These are phyloP conservation scores for Calonectria pteridis DNA, from an alignment of 2,329 filamentous ascomycete genomes.

Conservation along the genomic window DNA sequence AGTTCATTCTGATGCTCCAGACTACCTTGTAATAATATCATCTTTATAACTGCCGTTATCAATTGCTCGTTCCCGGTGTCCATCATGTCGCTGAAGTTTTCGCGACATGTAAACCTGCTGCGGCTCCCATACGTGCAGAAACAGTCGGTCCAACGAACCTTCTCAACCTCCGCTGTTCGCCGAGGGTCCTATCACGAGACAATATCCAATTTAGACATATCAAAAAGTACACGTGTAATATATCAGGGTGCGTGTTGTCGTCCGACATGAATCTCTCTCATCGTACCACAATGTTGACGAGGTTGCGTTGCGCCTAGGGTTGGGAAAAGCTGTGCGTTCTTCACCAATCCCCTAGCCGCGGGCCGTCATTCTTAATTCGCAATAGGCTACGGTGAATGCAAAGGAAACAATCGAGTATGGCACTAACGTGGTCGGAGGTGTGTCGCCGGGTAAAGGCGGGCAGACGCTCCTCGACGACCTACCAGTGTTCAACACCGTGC, in stretches of 20 bases:
- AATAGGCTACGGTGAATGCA: constrained; percentile 53
- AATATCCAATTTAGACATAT: constrained; percentile 20
- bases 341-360: too few relatives aligned
- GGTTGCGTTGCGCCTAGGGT: constrained; percentile 42
- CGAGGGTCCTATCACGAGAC: constrained; percentile 10
- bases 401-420: constrained; percentile 54
- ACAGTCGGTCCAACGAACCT: background rate
- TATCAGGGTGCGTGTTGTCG: constrained; percentile 18
- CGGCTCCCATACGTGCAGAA: background rate
- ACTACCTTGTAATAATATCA: background rate
- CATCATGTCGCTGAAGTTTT: background rate
- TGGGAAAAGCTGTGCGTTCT: constrained; percentile 51
- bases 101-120: background rate
- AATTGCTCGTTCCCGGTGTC: background rate
- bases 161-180: background rate
- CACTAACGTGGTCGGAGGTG: constrained; percentile 53
- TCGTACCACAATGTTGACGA: background rate
- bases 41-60: background rate
- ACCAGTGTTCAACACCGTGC: constrained; percentile 52
- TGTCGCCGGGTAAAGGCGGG: constrained; percentile 53
- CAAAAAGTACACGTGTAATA: constrained; percentile 15
- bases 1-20: background rate
- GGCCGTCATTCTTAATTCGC: background rate
- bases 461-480: constrained; percentile 48
- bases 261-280: background rate